Conservation (phyloP, 2,329 filamentous ascomycete genomes). For the Pseudogymnoascus sp. region DNA sequence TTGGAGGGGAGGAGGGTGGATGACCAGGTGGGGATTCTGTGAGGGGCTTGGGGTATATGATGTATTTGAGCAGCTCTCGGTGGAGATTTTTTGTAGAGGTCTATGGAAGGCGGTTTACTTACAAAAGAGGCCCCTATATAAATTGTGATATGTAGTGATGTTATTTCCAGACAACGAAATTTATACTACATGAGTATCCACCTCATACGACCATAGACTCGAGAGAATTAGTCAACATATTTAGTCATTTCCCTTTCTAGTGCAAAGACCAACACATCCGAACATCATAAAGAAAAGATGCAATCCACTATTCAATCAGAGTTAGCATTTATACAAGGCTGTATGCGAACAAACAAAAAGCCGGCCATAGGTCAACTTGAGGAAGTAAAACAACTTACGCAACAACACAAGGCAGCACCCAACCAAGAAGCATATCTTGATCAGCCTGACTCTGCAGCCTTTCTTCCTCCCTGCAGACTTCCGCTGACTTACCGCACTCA, state of each 20-base stretch:
- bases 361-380: background rate
- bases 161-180: background rate
- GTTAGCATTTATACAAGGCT: background rate
- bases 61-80: background rate
- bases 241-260: background rate
- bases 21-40: constrained; percentile 22
- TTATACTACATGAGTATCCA: background rate
- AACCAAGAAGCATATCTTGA: background rate
- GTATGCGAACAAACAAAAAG: background rate
- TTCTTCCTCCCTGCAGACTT: background rate
- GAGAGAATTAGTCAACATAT: background rate
- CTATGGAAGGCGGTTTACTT: background rate
- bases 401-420: background rate
- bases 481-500: background rate
- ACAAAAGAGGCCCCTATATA: background rate
- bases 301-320: background rate
- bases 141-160: background rate
- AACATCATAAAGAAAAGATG: background rate
- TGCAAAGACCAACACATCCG: background rate
- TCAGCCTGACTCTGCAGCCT: background rate
- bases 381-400: background rate
- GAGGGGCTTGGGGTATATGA: background rate
- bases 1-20: constrained; percentile 20
- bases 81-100: background rate
- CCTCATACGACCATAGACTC: background rate